A percentile compares a stretch with the other conserved stretches of the same genome.
phyloP scores from a whole-genome alignment of 768 basidiomycete species.

The Neoboletus brunneissimus region DNA sequence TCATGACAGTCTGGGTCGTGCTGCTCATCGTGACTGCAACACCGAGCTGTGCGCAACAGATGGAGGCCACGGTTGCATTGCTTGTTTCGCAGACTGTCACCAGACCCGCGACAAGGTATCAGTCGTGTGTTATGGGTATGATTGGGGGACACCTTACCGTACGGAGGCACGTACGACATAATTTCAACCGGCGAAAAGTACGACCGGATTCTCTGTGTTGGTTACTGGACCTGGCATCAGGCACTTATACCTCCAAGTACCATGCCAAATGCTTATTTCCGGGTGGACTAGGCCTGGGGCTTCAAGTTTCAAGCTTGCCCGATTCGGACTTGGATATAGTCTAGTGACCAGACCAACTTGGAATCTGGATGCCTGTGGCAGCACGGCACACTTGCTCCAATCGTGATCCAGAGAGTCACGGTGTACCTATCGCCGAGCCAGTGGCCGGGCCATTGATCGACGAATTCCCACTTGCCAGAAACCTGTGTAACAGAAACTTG shows the following conservation, averaged over 20 bases:
- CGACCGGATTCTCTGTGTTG: neutral
- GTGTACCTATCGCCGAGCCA: neutral
- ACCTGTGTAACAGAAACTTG: neutral
- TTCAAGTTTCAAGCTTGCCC: neutral
- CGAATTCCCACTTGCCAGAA: neutral
- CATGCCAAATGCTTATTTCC: neutral
- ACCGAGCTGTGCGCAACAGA: constrained; percentile 1
- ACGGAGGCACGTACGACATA: neutral
- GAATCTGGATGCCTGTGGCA: neutral
- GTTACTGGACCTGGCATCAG: neutral
- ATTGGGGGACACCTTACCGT: neutral
- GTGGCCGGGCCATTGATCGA: neutral
- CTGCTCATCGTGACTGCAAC: neutral
- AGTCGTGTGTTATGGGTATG: neutral
- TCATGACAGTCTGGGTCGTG: neutral
- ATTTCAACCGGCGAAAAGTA: neutral
- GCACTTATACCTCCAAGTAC: neutral
- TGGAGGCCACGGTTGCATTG: constrained; percentile 5
- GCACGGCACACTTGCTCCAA: neutral
- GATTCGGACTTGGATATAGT: neutral
- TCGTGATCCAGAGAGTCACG: neutral
- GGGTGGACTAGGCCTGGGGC: neutral
- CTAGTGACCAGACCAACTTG: too few species aligned
- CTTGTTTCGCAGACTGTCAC: neutral
- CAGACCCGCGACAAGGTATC: neutral